These are phyloP conservation scores for Cladophialophora immunda DNA, from an alignment of 2,329 filamentous ascomycete genomes.

Conservation along the genomic window DNA sequence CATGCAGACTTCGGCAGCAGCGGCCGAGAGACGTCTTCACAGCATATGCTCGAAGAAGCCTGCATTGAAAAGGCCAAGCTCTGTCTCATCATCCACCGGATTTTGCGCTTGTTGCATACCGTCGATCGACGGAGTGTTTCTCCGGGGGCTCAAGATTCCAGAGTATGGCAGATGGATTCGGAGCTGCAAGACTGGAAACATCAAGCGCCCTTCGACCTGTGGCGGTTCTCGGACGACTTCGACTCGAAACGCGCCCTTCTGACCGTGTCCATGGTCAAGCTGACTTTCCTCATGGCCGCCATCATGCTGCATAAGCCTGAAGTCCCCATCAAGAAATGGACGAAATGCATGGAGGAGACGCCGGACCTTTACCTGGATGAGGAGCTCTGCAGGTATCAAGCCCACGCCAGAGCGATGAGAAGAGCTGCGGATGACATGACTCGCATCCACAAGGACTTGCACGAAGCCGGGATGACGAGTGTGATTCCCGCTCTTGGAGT, in stretches of 20 bases:
- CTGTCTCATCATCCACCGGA: constrained; percentile 3
- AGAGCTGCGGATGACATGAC: constrained; percentile 20
- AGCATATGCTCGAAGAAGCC: constrained; percentile 5
- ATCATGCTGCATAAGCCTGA: constrained; percentile 21
- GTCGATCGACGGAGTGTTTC: not conserved
- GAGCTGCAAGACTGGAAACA: constrained; percentile 19
- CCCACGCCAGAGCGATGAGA: constrained; percentile 11
- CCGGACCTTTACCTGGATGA: not conserved
- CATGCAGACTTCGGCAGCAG: constrained; percentile 7
- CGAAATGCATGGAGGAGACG: not conserved
- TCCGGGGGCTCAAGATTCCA: constrained; percentile 2
- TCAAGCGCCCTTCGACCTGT: constrained; percentile 9
- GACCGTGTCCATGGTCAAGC: constrained; percentile 7
- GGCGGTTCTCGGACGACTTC: constrained; percentile 16
- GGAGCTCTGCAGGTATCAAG: constrained; percentile 16
- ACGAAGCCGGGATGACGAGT: constrained; percentile 5
- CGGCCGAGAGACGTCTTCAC: not conserved
- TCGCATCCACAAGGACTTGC: constrained; percentile 6
- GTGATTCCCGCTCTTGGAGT: constrained; percentile 14
- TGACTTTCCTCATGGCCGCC: constrained; percentile 13
- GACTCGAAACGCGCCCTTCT: not conserved
- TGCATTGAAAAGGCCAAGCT: constrained; percentile 10
- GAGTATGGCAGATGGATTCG: constrained; percentile 16
- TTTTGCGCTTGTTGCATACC: constrained; percentile 13
- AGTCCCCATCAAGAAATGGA: constrained; percentile 14